Evolutionary conservation across 768 basidiomycete genomes (phyloP).

Genomic region (Tricholoma matsutake): DNA sequence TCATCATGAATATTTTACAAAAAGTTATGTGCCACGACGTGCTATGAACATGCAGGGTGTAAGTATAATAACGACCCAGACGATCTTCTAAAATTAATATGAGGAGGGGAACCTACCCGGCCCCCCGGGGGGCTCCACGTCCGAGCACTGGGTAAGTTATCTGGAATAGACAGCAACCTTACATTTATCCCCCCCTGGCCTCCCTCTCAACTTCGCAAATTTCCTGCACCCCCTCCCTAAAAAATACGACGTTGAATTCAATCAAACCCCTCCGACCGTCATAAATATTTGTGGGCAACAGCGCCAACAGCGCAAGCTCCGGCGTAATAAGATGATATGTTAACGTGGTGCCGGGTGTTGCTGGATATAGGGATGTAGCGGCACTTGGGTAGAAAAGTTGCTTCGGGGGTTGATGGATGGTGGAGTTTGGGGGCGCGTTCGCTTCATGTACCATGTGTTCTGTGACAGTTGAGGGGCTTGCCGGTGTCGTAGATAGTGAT

Average conservation of each 20-base stretch:
- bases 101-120: background rate
- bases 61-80: background rate
- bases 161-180: background rate
- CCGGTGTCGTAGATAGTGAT: slow-evolving; percentile 18
- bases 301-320: slow-evolving; percentile 65
- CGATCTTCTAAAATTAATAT: slow-evolving; percentile 22
- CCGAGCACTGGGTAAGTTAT: background rate
- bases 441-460: slow-evolving; percentile 12
- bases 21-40: background rate
- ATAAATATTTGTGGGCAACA: slow-evolving; percentile 70
- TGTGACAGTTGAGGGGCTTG: slow-evolving; percentile 16
- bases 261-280: slow-evolving; percentile 72
- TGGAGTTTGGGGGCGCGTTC: slow-evolving; percentile 5
- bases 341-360: slow-evolving; percentile 68
- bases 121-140: background rate
- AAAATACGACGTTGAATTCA: slow-evolving; percentile 86
- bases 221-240: slow-evolving; percentile 79
- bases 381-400: slow-evolving; percentile 68
- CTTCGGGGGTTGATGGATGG: slow-evolving; percentile 25
- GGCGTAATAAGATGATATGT: slow-evolving; percentile 81
- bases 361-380: slow-evolving; percentile 56
- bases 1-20: background rate
- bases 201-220: slow-evolving; percentile 77
- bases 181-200: slow-evolving; percentile 26
- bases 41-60: background rate